Evolutionary conservation across 192 early-diverging fungal species (phyloP), one percentile per base, ranked within the genome.

Genomic region (Coemansia sp.): DNA sequence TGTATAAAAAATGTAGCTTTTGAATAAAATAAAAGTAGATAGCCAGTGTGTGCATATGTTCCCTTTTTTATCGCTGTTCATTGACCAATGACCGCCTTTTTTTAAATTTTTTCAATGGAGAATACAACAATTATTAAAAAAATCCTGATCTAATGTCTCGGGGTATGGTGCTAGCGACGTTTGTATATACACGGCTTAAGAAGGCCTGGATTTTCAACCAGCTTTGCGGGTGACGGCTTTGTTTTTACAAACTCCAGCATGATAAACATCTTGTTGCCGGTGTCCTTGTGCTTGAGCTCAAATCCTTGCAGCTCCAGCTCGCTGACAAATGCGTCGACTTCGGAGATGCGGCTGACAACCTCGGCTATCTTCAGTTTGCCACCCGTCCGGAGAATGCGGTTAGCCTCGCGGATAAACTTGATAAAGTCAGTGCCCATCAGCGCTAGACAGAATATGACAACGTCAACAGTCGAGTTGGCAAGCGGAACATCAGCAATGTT

Each of bases 401-500:
- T 81, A 1, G 94, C 97, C 74, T 99, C 97, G 60, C 80, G 84
- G 25, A 98, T 63, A 76, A 96, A 98, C 67, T 93, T 90, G 58
- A 94, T 73, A 76, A 92, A 97, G 71, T 99, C 96, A 0, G 93
- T 94, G 11, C 96, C 96, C 97, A 99, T 99, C 69, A 97, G 76
- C n/a, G 90, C 91, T 63, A 99, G 80, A 60, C 90, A 95, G 74
- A 99, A 97, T 18, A 98, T 86, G 4, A 85, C 89, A 10, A 99
- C 85, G 73, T 99, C 95, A 0, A 90, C 91, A 3, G 77, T 64
- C 11, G 55, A 76, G 25, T 85, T 78, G 16, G 83, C 61, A 56
- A 97, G 63, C 18, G 97, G 96, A 30, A 94, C 90, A 63, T 94
- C 82, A 14, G 91, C 85, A 56, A 99, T 96, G 89, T 99, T 95